phyloP scores from a whole-genome alignment of 495 filamentous ascomycete species.

The Aspergillus asperescens region DNA sequence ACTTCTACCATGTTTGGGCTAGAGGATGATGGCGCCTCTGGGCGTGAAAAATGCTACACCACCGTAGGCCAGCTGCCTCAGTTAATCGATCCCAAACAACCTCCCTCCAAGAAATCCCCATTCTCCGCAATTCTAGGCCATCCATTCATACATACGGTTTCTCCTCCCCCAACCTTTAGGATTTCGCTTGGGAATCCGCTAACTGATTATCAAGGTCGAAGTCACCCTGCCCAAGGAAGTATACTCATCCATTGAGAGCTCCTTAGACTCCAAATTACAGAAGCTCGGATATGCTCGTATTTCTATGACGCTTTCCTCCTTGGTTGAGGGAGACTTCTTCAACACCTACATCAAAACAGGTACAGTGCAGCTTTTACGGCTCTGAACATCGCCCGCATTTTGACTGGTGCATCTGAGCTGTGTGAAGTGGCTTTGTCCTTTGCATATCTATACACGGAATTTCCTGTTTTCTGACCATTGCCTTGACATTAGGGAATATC shows the following conservation, averaged over 20 bases:
- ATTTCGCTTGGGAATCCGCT: not conserved
- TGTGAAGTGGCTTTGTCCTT: no score
- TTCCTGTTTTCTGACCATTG: not conserved
- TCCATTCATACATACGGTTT: conserved; percentile 72
- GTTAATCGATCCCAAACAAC: conserved; percentile 64
- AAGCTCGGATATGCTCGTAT: conserved; percentile 60
- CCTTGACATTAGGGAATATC: conserved; percentile 60
- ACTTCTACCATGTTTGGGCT: conserved; percentile 53
- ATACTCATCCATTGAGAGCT: conserved; percentile 51
- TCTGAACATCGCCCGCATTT: not conserved
- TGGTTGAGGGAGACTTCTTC: conserved; percentile 78
- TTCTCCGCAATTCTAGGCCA: conserved; percentile 64
- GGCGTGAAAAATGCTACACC: conserved; percentile 68
- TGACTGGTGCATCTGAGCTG: not conserved
- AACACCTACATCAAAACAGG: conserved; percentile 81
- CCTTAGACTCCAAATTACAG: conserved; percentile 42
- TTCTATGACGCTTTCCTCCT: conserved; percentile 63
- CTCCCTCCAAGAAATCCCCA: conserved; percentile 65
- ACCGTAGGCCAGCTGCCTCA: conserved; percentile 58
- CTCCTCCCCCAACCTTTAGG: not conserved
- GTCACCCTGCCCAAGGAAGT: conserved; percentile 66
- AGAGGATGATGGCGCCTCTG: conserved; percentile 45
- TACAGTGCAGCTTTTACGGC: conserved; percentile 27
- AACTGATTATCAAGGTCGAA: conserved; percentile 54
- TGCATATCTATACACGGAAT: not conserved